A percentile compares a stretch with the other conserved stretches of the same genome.
phyloP scores from a whole-genome alignment of 1,284 basidiomycete species.

The Pholiota adiposa region DNA sequence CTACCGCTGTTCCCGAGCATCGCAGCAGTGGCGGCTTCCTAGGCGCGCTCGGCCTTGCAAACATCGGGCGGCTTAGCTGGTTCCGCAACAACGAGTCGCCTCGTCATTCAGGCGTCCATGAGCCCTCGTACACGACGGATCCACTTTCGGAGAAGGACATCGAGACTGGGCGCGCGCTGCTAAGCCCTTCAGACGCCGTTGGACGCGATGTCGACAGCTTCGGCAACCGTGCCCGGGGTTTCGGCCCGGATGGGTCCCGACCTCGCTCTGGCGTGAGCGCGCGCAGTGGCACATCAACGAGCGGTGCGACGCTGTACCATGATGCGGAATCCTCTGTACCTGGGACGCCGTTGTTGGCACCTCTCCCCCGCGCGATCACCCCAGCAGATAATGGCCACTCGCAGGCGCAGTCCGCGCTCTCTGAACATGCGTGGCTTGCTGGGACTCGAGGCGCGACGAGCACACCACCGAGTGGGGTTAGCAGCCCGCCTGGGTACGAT shows the following conservation, averaged over 20 bases:
- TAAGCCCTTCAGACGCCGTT: conserved; percentile 26
- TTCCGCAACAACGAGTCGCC: conserved; percentile 31
- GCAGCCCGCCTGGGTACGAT: conserved; percentile 29
- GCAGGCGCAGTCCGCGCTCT: conserved; percentile 7
- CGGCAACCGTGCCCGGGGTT: conserved; percentile 20
- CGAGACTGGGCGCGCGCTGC: conserved; percentile 43
- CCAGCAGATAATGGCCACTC: conserved; percentile 31
- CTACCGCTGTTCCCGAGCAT: conserved; percentile 16
- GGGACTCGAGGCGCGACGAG: conserved; percentile 21
- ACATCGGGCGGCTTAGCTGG: conserved; percentile 57
- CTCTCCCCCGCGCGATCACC: conserved; percentile 47
- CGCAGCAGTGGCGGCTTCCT: conserved; percentile 27
- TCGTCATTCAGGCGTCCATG: conserved; percentile 31
- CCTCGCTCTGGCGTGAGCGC: conserved; percentile 60
- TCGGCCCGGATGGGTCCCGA: conserved; percentile 47
- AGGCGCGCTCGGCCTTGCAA: conserved; percentile 43
- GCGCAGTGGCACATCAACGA: conserved; percentile 47
- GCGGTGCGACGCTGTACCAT: conserved; percentile 58
- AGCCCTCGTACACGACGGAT: conserved; percentile 30
- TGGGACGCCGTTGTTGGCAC: conserved; percentile 47
- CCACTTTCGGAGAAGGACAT: conserved; percentile 45
- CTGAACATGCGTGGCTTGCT: conserved; percentile 28
- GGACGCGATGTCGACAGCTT: conserved; percentile 23
- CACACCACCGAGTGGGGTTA: too few species aligned
- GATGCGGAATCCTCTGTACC: conserved; percentile 58